Evolutionary conservation across 192 early-diverging fungal species (phyloP).

Genomic region (Backusella westeae): DNA sequence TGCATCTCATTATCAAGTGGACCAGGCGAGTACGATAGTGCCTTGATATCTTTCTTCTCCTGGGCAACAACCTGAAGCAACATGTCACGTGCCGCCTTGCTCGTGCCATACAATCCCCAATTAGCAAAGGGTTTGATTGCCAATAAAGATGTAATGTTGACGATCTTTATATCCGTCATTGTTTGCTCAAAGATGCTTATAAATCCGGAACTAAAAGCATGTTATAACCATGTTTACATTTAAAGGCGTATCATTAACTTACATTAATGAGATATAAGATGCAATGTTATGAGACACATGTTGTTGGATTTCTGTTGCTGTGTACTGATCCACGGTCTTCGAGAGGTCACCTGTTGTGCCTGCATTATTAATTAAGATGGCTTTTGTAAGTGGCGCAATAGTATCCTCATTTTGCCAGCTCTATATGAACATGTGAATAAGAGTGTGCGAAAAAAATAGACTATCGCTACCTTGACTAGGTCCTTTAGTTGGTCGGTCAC

Average conservation of each 20-base stretch:
- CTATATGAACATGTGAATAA: neutral
- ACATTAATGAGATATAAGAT: slow-evolving; percentile 52
- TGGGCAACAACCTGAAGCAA: slow-evolving; percentile 65
- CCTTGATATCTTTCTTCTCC: slow-evolving; percentile 48
- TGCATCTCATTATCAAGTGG: slow-evolving; percentile 89
- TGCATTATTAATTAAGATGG: slow-evolving; percentile 72
- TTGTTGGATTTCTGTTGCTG: slow-evolving; percentile 40
- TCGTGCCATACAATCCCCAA: slow-evolving; percentile 79
- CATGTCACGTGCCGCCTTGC: slow-evolving; percentile 84
- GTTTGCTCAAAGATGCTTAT: slow-evolving; percentile 35
- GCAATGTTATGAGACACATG: slow-evolving; percentile 61
- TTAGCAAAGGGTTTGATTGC: slow-evolving; percentile 73
- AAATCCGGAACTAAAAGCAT: slow-evolving; percentile 28
- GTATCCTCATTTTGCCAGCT: neutral
- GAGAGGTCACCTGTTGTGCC: slow-evolving; percentile 70
- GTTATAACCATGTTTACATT: neutral
- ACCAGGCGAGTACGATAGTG: slow-evolving; percentile 86
- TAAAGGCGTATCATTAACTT: neutral
- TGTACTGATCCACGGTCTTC: slow-evolving; percentile 52
- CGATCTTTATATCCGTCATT: slow-evolving; percentile 41
- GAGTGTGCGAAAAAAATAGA: neutral
- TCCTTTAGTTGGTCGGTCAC: neutral
- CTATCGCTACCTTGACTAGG: neutral
- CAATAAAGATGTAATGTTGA: slow-evolving; percentile 80
- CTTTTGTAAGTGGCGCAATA: slow-evolving; percentile 25